Conservation (phyloP, 1,139 yeast species). For the Kurtzmaniella quercitrusa region DNA sequence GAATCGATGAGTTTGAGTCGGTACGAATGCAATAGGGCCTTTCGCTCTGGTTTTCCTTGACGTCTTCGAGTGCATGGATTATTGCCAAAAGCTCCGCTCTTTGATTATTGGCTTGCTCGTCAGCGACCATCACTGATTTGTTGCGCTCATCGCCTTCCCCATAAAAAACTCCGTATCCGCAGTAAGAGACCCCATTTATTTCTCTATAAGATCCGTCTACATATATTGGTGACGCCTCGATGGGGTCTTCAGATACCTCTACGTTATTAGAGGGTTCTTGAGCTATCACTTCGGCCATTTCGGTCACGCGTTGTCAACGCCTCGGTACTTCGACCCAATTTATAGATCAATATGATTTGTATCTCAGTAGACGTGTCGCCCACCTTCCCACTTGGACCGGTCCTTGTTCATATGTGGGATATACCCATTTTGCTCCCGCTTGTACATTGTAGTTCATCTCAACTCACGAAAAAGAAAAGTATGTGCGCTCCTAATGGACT, state of each 20-base stretch:
- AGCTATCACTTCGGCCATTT: no score
- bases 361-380: no score
- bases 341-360: no score
- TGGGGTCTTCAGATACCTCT: background rate
- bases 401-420: no score
- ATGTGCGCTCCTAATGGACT: no score
- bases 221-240: slow-evolving; percentile 1
- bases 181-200: background rate
- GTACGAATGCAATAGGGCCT: slow-evolving; percentile 35
- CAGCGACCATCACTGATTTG: background rate
- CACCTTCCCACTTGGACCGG: no score
- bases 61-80: slow-evolving; percentile 45
- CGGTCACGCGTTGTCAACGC: no score
- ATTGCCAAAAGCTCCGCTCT: slow-evolving; percentile 77
- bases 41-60: slow-evolving; percentile 13
- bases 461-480: no score
- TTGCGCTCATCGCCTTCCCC: slow-evolving; percentile 55
- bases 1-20: slow-evolving; percentile 56
- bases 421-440: no score
- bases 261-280: no score
- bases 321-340: no score
- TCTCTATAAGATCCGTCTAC: slow-evolving; percentile 1
- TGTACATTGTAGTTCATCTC: no score
- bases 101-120: slow-evolving; percentile 58
- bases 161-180: slow-evolving; percentile 71